Evolutionary conservation across 208 protist genomes (phyloP).

Genomic region (Leishmania martiniquensis): DNA sequence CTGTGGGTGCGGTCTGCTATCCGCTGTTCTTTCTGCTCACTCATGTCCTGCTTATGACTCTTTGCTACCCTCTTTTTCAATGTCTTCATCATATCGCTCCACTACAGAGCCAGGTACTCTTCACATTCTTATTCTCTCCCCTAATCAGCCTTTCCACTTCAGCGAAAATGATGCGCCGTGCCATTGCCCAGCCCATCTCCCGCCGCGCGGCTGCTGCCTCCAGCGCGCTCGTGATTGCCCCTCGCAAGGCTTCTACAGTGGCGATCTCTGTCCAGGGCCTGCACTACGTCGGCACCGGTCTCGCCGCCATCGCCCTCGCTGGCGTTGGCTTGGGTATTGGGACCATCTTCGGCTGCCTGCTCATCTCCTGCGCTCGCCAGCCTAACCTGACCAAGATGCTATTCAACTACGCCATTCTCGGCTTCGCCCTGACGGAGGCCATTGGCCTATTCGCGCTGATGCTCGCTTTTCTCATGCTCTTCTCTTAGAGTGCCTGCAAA

Average conservation of each 20-base stretch:
- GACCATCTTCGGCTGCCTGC: conserved; percentile 88
- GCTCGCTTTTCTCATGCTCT: conserved; percentile 94
- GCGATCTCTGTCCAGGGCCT: conserved; percentile 90
- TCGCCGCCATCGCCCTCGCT: conserved; percentile 90
- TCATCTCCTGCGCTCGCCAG: conserved; percentile 89
- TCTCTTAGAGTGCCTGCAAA: conserved; percentile 69
- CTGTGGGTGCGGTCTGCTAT: neutral
- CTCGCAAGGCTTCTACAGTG: conserved; percentile 83
- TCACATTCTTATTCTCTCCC: conserved; percentile 7
- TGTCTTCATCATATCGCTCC: neutral
- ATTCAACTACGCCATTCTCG: conserved; percentile 94
- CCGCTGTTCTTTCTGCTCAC: neutral
- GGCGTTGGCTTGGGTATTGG: conserved; percentile 93
- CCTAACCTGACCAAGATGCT: conserved; percentile 93
- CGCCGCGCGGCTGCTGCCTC: conserved; percentile 49
- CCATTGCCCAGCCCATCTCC: conserved; percentile 58
- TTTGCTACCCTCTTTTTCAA: neutral
- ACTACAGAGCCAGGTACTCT: neutral
- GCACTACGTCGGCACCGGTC: conserved; percentile 92
- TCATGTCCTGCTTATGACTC: neutral
- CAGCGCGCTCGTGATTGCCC: conserved; percentile 42
- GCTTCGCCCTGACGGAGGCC: conserved; percentile 93
- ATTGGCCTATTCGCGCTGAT: conserved; percentile 93
- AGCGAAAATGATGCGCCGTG: conserved; percentile 87
- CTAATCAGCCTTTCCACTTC: neutral